A percentile compares a stretch with the other conserved stretches of the same genome.
These are phyloP conservation scores for Colletotrichum graminicola DNA, from an alignment of 2,329 filamentous ascomycete genomes.

Conservation along the genomic window DNA sequence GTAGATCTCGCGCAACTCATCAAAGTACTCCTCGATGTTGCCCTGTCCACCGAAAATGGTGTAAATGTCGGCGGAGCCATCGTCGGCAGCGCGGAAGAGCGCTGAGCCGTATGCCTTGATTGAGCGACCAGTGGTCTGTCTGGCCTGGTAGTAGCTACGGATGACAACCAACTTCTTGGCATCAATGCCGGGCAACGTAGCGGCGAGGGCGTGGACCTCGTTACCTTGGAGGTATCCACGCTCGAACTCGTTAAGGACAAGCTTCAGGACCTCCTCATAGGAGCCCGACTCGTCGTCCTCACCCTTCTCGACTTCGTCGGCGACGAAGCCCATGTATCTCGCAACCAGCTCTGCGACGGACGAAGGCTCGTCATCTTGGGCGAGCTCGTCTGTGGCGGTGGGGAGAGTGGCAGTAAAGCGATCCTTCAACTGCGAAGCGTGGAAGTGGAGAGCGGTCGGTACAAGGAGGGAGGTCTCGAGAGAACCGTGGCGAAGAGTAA, in stretches of 20 bases:
- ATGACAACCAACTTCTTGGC: slow-evolving; percentile 93
- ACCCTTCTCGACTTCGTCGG: slow-evolving; percentile 88
- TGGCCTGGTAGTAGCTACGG: slow-evolving; percentile 90
- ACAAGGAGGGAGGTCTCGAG: slow-evolving; percentile 97
- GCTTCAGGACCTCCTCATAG: slow-evolving; percentile 92
- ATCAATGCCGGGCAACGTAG: slow-evolving; percentile 87
- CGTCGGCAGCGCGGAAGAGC: slow-evolving; percentile 87
- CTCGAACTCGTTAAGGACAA: slow-evolving; percentile 96
- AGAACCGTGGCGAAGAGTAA: slow-evolving; percentile 91
- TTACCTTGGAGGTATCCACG: slow-evolving; percentile 94
- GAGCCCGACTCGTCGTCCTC: slow-evolving; percentile 91
- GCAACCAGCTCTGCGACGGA: slow-evolving; percentile 93
- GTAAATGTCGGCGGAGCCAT: slow-evolving; percentile 87
- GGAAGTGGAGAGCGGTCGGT: slow-evolving; percentile 95
- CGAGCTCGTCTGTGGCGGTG: slow-evolving; percentile 93
- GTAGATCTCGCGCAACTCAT: slow-evolving; percentile 93
- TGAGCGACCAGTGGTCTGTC: slow-evolving; percentile 83
- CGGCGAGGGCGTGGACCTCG: slow-evolving; percentile 92
- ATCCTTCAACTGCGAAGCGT: slow-evolving; percentile 94
- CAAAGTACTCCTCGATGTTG: slow-evolving; percentile 99
- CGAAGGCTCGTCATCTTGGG: slow-evolving; percentile 98
- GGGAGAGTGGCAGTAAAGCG: slow-evolving; percentile 88
- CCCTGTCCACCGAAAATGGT: slow-evolving; percentile 97
- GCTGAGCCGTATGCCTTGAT: slow-evolving; percentile 96
- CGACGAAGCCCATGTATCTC: slow-evolving; percentile 91